phyloP scores from a whole-genome alignment of 257 asterid species.

The Misopates orontium region DNA sequence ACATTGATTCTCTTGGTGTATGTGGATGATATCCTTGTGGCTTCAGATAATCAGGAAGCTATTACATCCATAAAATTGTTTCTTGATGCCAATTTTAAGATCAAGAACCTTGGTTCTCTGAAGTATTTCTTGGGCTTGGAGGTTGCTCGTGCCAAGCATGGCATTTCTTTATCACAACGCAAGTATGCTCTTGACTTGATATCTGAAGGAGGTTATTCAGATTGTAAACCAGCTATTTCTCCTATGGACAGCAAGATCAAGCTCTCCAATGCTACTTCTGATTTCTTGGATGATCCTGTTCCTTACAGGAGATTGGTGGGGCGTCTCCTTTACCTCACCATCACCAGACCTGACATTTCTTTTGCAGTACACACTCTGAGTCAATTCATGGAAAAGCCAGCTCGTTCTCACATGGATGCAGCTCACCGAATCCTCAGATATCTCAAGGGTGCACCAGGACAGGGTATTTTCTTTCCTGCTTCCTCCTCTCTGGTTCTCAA shows the following conservation, averaged over 20 bases:
- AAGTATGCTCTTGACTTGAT: background rate
- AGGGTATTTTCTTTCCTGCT: too few species aligned
- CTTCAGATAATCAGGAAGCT: background rate
- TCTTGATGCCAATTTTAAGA: background rate
- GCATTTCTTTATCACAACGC: background rate
- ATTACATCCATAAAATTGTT: background rate
- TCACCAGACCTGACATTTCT: background rate
- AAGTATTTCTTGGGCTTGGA: background rate
- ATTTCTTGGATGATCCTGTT: background rate
- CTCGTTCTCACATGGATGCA: background rate
- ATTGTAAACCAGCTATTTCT: background rate
- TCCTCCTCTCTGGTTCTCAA: background rate
- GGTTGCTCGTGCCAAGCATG: background rate
- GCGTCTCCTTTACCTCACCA: too few species aligned
- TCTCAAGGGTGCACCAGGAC: background rate
- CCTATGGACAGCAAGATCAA: background rate
- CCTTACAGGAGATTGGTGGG: background rate
- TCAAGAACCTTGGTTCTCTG: background rate
- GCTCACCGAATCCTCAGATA: background rate
- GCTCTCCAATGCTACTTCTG: too few species aligned
- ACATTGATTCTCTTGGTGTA: background rate
- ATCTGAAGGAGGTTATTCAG: background rate
- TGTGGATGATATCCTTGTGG: too few species aligned
- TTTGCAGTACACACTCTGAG: background rate
- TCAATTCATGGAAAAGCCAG: background rate